phyloP scores from a whole-genome alignment of 345 rosid genomes.

The Abelmoschus esculentus region DNA sequence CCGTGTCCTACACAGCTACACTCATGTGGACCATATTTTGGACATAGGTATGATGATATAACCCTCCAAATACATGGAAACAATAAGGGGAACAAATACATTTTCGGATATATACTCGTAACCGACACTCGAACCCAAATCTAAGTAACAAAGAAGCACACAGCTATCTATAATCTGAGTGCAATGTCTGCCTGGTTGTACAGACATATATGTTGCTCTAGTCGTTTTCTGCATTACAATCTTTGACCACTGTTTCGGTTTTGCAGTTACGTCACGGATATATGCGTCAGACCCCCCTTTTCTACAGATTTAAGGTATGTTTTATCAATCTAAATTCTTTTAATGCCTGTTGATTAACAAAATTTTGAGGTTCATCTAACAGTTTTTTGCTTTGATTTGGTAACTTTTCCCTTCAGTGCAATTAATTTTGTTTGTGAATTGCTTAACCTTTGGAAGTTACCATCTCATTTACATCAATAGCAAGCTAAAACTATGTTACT shows the following conservation, averaged over 20 bases:
- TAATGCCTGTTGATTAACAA: neutral
- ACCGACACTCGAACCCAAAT: neutral
- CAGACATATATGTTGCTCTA: neutral
- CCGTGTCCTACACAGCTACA: neutral
- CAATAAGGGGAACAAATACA: neutral
- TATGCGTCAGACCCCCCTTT: constrained; percentile 24
- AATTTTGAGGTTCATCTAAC: neutral
- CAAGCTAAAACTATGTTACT: neutral
- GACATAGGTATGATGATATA: neutral
- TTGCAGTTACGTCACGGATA: constrained; percentile 32
- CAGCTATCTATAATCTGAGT: neutral
- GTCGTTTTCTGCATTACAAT: constrained; percentile 8
- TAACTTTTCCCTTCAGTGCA: neutral
- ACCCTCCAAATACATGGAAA: neutral
- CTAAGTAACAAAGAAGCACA: neutral
- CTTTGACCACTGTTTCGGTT: constrained; percentile 9
- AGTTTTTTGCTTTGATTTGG: neutral
- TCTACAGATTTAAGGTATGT: constrained; percentile 28
- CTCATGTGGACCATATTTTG: neutral
- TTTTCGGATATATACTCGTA: neutral
- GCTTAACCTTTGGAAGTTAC: neutral
- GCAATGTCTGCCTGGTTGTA: neutral
- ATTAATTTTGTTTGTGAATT: neutral
- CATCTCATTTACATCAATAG: neutral
- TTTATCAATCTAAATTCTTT: neutral